Conservation (phyloP, 163 green algal genomes). For the Chlorella variabilis region DNA sequence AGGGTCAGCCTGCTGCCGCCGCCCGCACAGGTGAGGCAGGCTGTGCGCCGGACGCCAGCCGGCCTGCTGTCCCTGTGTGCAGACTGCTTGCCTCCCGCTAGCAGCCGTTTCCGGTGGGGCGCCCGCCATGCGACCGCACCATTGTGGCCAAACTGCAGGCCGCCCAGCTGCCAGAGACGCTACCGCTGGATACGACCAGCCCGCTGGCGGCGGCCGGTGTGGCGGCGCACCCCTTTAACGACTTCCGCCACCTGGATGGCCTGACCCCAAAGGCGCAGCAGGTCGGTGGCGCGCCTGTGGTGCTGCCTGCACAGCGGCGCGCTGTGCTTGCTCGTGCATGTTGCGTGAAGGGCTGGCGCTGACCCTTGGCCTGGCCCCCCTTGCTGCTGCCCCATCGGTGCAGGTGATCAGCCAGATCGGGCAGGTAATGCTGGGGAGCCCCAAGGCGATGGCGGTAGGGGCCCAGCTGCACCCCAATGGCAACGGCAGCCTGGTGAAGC, state of each 20-base stretch:
- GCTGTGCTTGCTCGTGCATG: neutral
- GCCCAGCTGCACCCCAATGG: neutral
- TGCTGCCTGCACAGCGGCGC: neutral
- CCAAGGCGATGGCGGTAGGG: neutral
- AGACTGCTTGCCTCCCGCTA: no score
- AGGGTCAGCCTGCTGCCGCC: conserved; percentile 32
- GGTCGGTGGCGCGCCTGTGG: neutral
- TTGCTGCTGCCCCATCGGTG: neutral
- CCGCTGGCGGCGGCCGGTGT: neutral
- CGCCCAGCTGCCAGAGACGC: neutral
- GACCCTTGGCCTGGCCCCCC: no score
- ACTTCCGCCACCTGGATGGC: neutral
- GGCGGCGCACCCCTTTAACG: neutral
- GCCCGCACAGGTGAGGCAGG: conserved; percentile 1
- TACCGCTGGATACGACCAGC: conserved; percentile 29
- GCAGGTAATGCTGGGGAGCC: neutral
- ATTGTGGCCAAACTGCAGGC: no score
- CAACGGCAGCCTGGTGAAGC: neutral
- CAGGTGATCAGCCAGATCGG: no score
- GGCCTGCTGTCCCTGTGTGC: neutral
- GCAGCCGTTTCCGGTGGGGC: no score
- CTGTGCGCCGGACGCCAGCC: no score
- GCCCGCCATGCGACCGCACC: no score
- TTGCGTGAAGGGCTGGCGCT: no score
- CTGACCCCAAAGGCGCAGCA: conserved; percentile 16